Percentiles rank a stretch among this genome's conserved stretches.
These are phyloP conservation scores for Pichia manshurica DNA, from an alignment of 805 yeast genomes.

Conservation along the genomic window DNA sequence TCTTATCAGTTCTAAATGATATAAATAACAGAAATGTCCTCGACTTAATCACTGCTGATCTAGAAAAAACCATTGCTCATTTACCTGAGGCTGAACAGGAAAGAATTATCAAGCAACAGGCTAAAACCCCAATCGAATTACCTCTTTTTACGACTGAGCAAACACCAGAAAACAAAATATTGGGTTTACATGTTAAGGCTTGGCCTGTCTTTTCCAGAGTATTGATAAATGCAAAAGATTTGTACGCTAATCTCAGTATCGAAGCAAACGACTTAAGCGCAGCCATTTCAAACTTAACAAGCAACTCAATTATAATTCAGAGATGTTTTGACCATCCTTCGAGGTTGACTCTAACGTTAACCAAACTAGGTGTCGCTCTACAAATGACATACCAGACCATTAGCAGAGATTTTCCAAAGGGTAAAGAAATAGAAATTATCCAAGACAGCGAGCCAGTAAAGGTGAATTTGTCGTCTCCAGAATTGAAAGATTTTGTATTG, in stretches of 20 bases:
- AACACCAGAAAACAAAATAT: slow-evolving; percentile 20
- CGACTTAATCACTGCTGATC: slow-evolving; percentile 12
- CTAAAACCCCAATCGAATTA: slow-evolving; percentile 18
- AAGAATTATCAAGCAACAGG: slow-evolving; percentile 12
- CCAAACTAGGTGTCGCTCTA: slow-evolving; percentile 19
- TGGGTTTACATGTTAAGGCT: slow-evolving; percentile 21
- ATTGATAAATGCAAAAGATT: slow-evolving; percentile 23
- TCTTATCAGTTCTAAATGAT: slow-evolving; percentile 19
- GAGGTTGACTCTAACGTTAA: slow-evolving; percentile 15
- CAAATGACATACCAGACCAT: slow-evolving; percentile 16
- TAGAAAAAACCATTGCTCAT: slow-evolving; percentile 10
- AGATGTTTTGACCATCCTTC: slow-evolving; percentile 20
- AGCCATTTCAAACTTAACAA: slow-evolving; percentile 18
- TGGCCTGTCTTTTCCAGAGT: slow-evolving; percentile 27
- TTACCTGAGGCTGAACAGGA: slow-evolving; percentile 9
- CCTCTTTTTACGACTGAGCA: slow-evolving; percentile 20
- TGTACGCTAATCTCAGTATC: slow-evolving; percentile 24
- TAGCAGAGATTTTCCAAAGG: slow-evolving; percentile 11
- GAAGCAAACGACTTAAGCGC: slow-evolving; percentile 20
- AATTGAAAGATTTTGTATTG: slow-evolving; percentile 16
- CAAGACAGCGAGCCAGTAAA: slow-evolving; percentile 12
- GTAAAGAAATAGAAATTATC: slow-evolving; percentile 11
- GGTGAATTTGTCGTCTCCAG: slow-evolving; percentile 13
- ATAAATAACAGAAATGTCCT: slow-evolving; percentile 15
- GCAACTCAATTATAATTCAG: slow-evolving; percentile 17